Conservation (phyloP, 768 basidiomycete species). For the Pisolithus tinctorius region DNA sequence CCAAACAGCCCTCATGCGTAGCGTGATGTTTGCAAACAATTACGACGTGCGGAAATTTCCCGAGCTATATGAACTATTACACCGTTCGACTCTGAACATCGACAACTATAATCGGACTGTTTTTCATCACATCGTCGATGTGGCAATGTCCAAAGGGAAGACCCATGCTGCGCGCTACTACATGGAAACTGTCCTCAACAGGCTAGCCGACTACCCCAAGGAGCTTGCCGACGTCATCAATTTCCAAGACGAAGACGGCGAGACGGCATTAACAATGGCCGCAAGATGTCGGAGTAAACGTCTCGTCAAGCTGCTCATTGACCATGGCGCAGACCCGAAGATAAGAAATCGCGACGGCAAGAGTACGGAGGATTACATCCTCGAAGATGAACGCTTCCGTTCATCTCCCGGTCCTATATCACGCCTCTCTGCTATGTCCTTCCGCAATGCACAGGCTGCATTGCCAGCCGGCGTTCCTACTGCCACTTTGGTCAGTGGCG, state of each 20-base stretch:
- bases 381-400: conserved; percentile 96
- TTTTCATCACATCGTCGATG: conserved; percentile 96
- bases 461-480: conserved; percentile 38
- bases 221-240: conserved; percentile 98
- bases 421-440: conserved; percentile 60
- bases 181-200: conserved; percentile 89
- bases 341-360: conserved; percentile 92
- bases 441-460: conserved; percentile 59
- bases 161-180: conserved; percentile 97
- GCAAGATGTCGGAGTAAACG: conserved; percentile 94
- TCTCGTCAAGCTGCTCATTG: conserved; percentile 89
- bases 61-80: conserved; percentile 92
- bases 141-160: conserved; percentile 96
- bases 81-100: conserved; percentile 98
- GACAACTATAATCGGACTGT: conserved; percentile 96
- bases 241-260: conserved; percentile 98
- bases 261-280: conserved; percentile 95
- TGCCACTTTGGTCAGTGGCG: conserved; percentile 39
- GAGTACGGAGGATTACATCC: conserved; percentile 96
- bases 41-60: conserved; percentile 99
- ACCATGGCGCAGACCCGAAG: conserved; percentile 95
- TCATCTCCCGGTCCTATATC: conserved; percentile 81
- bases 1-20: conserved; percentile 96
- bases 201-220: conserved; percentile 88
- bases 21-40: conserved; percentile 99